Base-by-base conservation (phyloP, 1,139 yeast species). In the Taphrina confusa region DNA sequence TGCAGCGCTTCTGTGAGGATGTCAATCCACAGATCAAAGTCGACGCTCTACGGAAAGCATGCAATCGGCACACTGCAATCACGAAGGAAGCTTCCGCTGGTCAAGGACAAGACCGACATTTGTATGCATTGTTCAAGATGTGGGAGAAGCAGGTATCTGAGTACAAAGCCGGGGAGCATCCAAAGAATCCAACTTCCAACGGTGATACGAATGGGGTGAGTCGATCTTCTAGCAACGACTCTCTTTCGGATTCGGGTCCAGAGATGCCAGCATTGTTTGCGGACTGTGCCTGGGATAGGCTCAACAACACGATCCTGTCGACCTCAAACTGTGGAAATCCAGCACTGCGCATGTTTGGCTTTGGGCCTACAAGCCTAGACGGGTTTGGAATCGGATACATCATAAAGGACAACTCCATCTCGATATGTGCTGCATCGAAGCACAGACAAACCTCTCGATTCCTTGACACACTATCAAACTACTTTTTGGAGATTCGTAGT, bases 351-450 rank as follows among this genome's bases (percentile, higher is more conserved):
- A 79, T 86, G 64, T 90, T 90, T 74, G 97, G 96, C 0, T 90
- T 90, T 74, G 97, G 97, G 3, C 97, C 96, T 1, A 91, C 87
- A 4, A 81, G 89, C 33, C 84, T 94, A 22, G 89, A 86, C 68
- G 97, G 97, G 14, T 90, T 87, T 74, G 97, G 97, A 27, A 80
- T 90, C 55, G 96, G 96, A 1, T 90, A 90, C 72, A 89, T 90
- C 67, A 85, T 90, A 68, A 88, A 90, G 71, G 89, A 82, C 62
- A 89, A 87, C 69, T 84, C 92, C 3, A 82, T 90, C 59, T 85
- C 95, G 1, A 82, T 90, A 42, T 89, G 96, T 71, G 94, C 88
- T 0, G 82, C 94, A 27, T 88, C 96, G 5, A 90, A 88, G 73
- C 96, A 90, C 72, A 81, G 96, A 65, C 97, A 90, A 75, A 90